Evolutionary conservation across 129 eudicot species (phyloP), one percentile per base, ranked within the genome.

Genomic region (Chrysanthemum lavandulifolium): DNA sequence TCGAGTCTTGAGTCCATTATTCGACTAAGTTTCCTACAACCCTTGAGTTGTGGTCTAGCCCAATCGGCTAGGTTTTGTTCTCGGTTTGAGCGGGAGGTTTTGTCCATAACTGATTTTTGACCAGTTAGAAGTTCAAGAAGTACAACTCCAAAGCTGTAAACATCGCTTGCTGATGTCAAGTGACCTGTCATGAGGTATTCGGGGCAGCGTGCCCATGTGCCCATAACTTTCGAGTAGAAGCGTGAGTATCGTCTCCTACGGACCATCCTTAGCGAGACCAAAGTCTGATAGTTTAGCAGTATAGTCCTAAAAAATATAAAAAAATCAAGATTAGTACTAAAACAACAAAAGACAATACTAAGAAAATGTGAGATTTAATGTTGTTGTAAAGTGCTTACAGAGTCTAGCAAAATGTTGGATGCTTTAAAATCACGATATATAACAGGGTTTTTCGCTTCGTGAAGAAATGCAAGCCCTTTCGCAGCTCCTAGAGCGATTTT

Each of bases 191-290:
- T 78, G 54, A 82, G 56, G 55, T 82, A 82, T 36, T 82, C 86
- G 4, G 98, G 98, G 95, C 96, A 11, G 98, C 96, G 29, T 92
- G 89, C 53, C 98, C 91, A 14, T 74, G 83, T 86, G 70, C 91
- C 88, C 82, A 86, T 80, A 15, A 86, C 84, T 56, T n/a, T n/a
- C 82, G 80, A 27, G 88, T 86, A 1, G 88, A 66, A 13, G 84
- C 86, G 55, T 81, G 86, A 18, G 85, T 64, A 23, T 80, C 73
- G 5, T 77, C 84, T 13, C 82, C 83, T 40, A 75, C 80, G 86
- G 88, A 4, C 84, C 86, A 15, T 61, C 81, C 70, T 73, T 84
- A n/a, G 88, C 86, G 13, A 86, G 76, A 54, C 84, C 84, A 53
- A 84, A 86, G 61, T 80, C 86, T 2, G 88, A 83, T 1, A 86